phyloP scores from a whole-genome alignment of 805 yeast species.

The Nakazawaea molendinolei region DNA sequence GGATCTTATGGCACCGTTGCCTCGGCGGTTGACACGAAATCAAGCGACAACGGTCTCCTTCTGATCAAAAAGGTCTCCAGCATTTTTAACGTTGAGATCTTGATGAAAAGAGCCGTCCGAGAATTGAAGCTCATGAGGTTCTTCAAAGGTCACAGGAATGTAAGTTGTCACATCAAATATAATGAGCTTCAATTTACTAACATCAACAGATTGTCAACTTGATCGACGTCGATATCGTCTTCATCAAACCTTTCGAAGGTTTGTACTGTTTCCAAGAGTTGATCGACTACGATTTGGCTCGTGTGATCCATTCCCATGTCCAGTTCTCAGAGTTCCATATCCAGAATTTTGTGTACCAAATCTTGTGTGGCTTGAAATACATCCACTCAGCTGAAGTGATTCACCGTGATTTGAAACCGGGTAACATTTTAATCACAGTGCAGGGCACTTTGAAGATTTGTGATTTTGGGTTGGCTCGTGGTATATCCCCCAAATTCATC shows the following conservation, averaged over 20 bases:
- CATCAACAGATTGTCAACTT: conserved; percentile 51
- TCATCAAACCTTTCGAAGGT: conserved; percentile 69
- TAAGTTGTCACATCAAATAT: conserved; percentile 17
- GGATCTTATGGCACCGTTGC: conserved; percentile 88
- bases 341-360: conserved; percentile 69
- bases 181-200: conserved; percentile 42
- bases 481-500: conserved; percentile 35
- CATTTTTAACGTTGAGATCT: conserved; percentile 59
- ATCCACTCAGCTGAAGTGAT: conserved; percentile 90
- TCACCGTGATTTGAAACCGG: conserved; percentile 90
- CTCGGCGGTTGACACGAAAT: conserved; percentile 52
- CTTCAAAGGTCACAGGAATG: conserved; percentile 80
- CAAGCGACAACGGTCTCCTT: conserved; percentile 32
- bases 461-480: conserved; percentile 91
- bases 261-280: conserved; percentile 85
- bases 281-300: conserved; percentile 73
- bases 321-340: conserved; percentile 83
- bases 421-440: conserved; percentile 70
- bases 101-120: conserved; percentile 73
- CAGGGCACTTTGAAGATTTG: conserved; percentile 79
- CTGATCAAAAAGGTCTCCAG: conserved; percentile 80
- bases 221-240: conserved; percentile 67
- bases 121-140: conserved; percentile 77
- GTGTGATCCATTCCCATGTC: conserved; percentile 70
- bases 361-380: conserved; percentile 79